Evolutionary conservation across 257 asterid species (phyloP).

Genomic region (Plantago major): DNA sequence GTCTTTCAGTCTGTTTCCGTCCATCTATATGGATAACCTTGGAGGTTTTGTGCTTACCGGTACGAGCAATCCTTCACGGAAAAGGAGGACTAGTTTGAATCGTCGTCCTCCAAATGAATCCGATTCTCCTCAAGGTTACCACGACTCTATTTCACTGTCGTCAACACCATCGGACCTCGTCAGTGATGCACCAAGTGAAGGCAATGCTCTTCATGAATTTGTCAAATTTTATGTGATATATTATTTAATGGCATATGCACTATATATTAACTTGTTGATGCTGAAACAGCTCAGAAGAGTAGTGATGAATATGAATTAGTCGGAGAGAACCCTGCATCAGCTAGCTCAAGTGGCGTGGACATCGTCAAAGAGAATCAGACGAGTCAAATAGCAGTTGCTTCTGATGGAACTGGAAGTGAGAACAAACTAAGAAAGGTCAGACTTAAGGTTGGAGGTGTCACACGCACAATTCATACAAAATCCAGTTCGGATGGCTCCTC

Average conservation of each 20-base stretch:
- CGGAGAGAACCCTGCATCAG: constrained; percentile 27
- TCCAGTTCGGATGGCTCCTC: constrained; percentile 46
- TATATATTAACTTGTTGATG: constrained; percentile 29
- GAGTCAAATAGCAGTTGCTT: constrained; percentile 26
- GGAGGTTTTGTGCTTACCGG: constrained; percentile 33
- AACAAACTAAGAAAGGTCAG: constrained; percentile 55
- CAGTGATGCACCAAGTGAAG: constrained; percentile 53
- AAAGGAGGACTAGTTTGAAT: constrained; percentile 50
- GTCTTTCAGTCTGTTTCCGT: constrained; percentile 9
- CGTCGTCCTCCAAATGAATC: constrained; percentile 52
- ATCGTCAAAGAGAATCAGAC: constrained; percentile 17
- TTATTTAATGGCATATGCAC: constrained; percentile 4
- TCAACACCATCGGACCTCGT: constrained; percentile 51
- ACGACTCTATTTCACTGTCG: constrained; percentile 47
- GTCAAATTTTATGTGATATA: constrained; percentile 14
- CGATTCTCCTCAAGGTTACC: constrained; percentile 38
- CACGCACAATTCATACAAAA: constrained; percentile 53
- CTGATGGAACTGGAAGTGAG: constrained; percentile 35
- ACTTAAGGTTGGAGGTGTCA: constrained; percentile 85
- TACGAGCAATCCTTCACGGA: constrained; percentile 31
- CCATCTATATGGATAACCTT: constrained; percentile 40
- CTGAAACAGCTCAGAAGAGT: constrained; percentile 30
- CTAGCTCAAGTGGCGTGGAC: constrained; percentile 23
- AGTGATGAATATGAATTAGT: constrained; percentile 27
- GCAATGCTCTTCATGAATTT: constrained; percentile 24